Base-by-base conservation (phyloP, 2,329 filamentous ascomycete genomes). In the Chrysoporthe cubensis region DNA sequence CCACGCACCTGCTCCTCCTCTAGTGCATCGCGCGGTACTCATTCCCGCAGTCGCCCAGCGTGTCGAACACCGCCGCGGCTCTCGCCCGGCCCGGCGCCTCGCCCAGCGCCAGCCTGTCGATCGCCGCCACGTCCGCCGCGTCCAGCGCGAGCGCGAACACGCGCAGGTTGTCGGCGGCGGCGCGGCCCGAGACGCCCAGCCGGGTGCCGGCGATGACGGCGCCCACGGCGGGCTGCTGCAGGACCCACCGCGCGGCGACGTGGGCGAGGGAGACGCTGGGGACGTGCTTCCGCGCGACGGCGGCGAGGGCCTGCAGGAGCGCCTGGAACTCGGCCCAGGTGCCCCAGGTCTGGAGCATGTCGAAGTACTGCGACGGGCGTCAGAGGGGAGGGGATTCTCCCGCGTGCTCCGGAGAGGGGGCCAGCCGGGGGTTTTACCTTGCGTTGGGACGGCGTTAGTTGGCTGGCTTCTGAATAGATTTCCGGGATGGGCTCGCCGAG, bases 361-460 rank as follows among this genome's bases (percentile, higher is more conserved):
- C 76, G 59, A 76, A 66, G 58, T 78, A 79, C 62, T 68, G 42
- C 16, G 5, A 1, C 42, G 32, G 6, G 3, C 9, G 14, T 40
- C 13, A 43, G 9, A 37, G 40, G 9, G 18, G 14, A 26, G 26
- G 26, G 26, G 26, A 26, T 26, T 16, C 42, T 18, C 2, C 9
- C 18, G 54, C 26, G 42, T 6, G 4, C 5, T 14, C 4, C 26
- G 0, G 26, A 2, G 26, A 2, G 26, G 26, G 26, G 26, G 26
- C 1, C 26, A 26, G 2, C 26, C 26, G 26, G 26, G 2, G 2
- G 26, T 26, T 2, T 14, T 9, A 66, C 64, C 64, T 80, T 79
- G 60, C 78, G 74, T 63, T 80, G 78, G 4, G 78, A 78, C 2
- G 78, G 78, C 1, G 77, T 80, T 11, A 80, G 70, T 5, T 57